Percentiles rank a stretch among this genome's conserved stretches.
Conservation (phyloP, 2,329 filamentous ascomycete genomes). For the Fusarium sp. region DNA sequence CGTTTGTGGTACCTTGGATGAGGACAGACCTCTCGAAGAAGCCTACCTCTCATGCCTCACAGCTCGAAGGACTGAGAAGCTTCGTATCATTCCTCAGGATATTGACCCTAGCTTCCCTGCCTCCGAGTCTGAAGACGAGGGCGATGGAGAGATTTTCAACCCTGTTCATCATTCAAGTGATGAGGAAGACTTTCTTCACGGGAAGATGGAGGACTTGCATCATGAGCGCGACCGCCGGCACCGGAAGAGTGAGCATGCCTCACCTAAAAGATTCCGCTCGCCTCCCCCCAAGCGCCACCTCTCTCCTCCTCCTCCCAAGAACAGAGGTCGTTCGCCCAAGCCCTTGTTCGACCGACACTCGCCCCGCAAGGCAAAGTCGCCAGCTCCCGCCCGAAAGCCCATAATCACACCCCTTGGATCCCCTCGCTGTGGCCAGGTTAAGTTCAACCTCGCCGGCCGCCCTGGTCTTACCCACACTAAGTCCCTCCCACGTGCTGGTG, state of each 20-base stretch:
- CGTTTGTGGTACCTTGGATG: constrained; percentile 97
- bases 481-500: constrained; percentile 84
- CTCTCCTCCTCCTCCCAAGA: constrained; percentile 56
- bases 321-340: constrained; percentile 60
- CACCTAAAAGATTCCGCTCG: constrained; percentile 58
- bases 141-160: constrained; percentile 75
- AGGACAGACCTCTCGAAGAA: constrained; percentile 93
- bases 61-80: constrained; percentile 82
- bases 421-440: constrained; percentile 53
- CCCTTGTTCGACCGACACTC: constrained; percentile 74
- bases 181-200: constrained; percentile 75
- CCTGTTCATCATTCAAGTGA: constrained; percentile 72
- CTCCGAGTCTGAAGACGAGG: constrained; percentile 89
- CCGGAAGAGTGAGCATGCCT: constrained; percentile 61
- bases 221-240: constrained; percentile 67
- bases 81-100: constrained; percentile 88
- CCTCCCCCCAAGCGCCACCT: constrained; percentile 37
- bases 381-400: constrained; percentile 72
- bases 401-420: constrained; percentile 51
- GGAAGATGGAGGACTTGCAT: constrained; percentile 74
- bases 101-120: constrained; percentile 98
- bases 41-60: constrained; percentile 89
- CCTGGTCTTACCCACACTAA: constrained; percentile 82
- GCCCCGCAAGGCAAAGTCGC: constrained; percentile 76
- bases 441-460: constrained; percentile 59